Conservation (phyloP, 2,329 filamentous ascomycete genomes). For the Fusarium humuli region DNA sequence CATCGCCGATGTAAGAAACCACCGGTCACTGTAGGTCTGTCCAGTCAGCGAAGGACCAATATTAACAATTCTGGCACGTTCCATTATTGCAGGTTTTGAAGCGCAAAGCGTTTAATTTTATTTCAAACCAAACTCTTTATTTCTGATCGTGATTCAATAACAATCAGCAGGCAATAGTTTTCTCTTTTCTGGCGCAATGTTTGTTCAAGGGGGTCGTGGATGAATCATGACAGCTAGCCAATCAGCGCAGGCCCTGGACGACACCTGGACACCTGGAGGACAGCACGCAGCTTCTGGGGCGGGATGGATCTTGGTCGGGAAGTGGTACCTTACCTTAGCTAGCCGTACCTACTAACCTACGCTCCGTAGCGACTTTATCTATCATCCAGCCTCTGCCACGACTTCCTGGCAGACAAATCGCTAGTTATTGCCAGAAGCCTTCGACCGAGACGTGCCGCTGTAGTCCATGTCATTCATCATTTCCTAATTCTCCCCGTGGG, state of each 20-base stretch:
- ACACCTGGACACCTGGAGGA: slow-evolving; percentile 49
- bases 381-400: slow-evolving; percentile 32
- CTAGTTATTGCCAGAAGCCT: slow-evolving; percentile 11
- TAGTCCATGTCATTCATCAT: slow-evolving; percentile 9
- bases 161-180: not conserved
- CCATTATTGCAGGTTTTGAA: not conserved
- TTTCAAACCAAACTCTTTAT: not conserved
- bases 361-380: slow-evolving; percentile 34
- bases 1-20: not conserved
- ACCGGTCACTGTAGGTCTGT: not conserved
- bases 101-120: not conserved
- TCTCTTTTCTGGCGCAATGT: not conserved
- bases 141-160: not conserved
- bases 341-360: slow-evolving; percentile 4
- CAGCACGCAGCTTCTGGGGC: slow-evolving; percentile 36
- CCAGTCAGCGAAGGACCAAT: not conserved
- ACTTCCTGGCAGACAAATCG: slow-evolving; percentile 22
- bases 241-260: slow-evolving; percentile 42
- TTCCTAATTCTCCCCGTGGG: not conserved
- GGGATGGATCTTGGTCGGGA: slow-evolving; percentile 22
- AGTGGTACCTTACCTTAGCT: slow-evolving; percentile 37
- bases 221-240: slow-evolving; percentile 36
- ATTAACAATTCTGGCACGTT: not conserved
- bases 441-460: slow-evolving; percentile 30
- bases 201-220: slow-evolving; percentile 4